A percentile compares a stretch with the other conserved stretches of the same genome.
These are phyloP conservation scores for Theileria orientalis DNA, from an alignment of 169 alveolate genomes.

Conservation along the genomic window DNA sequence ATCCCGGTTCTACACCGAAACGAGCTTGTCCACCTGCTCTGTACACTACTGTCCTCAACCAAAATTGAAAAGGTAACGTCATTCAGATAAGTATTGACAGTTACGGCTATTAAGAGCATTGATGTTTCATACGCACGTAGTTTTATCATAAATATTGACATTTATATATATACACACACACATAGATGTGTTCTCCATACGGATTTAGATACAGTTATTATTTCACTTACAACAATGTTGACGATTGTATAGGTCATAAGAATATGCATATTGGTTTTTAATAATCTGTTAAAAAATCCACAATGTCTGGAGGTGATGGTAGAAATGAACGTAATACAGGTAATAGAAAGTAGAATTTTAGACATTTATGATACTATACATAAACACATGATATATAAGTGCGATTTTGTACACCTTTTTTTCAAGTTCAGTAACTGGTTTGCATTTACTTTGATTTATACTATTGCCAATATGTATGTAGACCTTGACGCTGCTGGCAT, in stretches of 20 bases:
- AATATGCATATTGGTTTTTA: slow-evolving; percentile 64
- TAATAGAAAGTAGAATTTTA: slow-evolving; percentile 37
- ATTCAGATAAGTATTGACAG: too few species aligned
- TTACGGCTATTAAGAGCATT: too few species aligned
- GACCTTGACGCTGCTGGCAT: slow-evolving; percentile 75
- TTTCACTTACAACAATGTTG: background rate
- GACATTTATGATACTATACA: slow-evolving; percentile 34
- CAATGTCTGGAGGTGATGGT: slow-evolving; percentile 74
- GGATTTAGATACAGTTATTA: background rate
- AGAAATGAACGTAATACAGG: slow-evolving; percentile 74
- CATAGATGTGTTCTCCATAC: too few species aligned
- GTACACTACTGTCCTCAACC: slow-evolving; percentile 67
- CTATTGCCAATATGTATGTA: slow-evolving; percentile 23
- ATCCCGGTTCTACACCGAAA: slow-evolving; percentile 62
- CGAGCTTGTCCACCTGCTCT: slow-evolving; percentile 56
- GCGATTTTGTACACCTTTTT: too few species aligned
- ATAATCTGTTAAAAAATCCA: slow-evolving; percentile 63
- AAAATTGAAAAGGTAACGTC: slow-evolving; percentile 68
- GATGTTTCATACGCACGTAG: too few species aligned
- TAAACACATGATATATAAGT: slow-evolving; percentile 36
- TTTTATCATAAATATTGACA: too few species aligned
- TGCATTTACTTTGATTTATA: slow-evolving; percentile 38
- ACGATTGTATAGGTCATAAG: slow-evolving; percentile 31
- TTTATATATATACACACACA: too few species aligned
- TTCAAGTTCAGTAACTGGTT: too few species aligned